Conservation (phyloP, 495 filamentous ascomycete species). For the Delitschia confertaspora region DNA sequence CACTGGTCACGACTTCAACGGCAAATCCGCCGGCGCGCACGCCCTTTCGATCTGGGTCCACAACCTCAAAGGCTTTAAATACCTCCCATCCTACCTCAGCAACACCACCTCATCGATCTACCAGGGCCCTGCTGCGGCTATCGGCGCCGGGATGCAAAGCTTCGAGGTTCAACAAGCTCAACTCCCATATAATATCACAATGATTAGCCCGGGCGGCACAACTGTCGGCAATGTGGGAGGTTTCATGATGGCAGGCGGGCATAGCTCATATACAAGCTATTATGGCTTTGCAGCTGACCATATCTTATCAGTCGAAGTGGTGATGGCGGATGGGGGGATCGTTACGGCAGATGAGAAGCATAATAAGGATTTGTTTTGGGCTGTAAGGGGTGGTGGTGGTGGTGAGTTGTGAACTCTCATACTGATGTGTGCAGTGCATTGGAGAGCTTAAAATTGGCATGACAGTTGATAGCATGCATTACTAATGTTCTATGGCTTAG, state of each 20-base stretch:
- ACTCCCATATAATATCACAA: slow-evolving; percentile 5
- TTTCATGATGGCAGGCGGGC: slow-evolving; percentile 18
- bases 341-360: slow-evolving; percentile 6
- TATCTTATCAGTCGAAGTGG: slow-evolving; percentile 8
- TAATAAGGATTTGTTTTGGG: slow-evolving; percentile 22
- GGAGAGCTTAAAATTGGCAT: no score
- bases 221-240: slow-evolving; percentile 19
- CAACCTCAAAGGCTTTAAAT: slow-evolving; percentile 41
- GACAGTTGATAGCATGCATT: background rate
- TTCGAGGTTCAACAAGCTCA: slow-evolving; percentile 1
- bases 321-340: slow-evolving; percentile 14
- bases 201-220: slow-evolving; percentile 12
- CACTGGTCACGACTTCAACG: slow-evolving; percentile 47
- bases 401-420: no score
- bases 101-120: slow-evolving; percentile 24
- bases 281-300: slow-evolving; percentile 21
- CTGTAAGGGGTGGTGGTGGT: slow-evolving; percentile 20
- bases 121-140: slow-evolving; percentile 10
- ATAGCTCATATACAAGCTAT: slow-evolving; percentile 13
- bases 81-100: slow-evolving; percentile 30
- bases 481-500: slow-evolving; percentile 1
- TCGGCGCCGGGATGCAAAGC: slow-evolving; percentile 10
- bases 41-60: slow-evolving; percentile 41
- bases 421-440: no score
- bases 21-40: slow-evolving; percentile 42